Percentiles rank a stretch among this genome's conserved stretches.
Conservation (phyloP, 495 filamentous ascomycete genomes). For the Letharia lupina region DNA sequence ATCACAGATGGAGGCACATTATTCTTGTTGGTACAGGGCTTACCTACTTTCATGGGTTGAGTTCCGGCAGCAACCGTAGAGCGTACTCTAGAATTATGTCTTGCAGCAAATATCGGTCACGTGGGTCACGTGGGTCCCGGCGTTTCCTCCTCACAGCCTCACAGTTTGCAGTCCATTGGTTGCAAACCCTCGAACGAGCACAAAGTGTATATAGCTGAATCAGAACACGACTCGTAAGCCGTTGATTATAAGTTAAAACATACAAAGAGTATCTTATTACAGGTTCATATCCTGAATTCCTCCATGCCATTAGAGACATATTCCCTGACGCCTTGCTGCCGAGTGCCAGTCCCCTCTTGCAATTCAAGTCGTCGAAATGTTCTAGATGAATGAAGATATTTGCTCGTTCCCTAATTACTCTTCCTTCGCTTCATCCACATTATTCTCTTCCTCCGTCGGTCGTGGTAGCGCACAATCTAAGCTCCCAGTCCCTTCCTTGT, state of each 20-base stretch:
- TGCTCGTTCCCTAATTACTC: slow-evolving; percentile 7
- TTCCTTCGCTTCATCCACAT: not conserved
- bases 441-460: not conserved
- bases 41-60: slow-evolving; percentile 3
- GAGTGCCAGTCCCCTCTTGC: not conserved
- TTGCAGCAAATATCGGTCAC: slow-evolving; percentile 18
- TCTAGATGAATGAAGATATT: slow-evolving; percentile 14
- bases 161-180: not conserved
- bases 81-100: slow-evolving; percentile 10
- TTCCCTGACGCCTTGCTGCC: slow-evolving; percentile 15
- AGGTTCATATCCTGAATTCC: not conserved
- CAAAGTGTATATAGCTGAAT: not conserved
- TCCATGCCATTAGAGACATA: not conserved
- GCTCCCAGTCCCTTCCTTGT: slow-evolving; percentile 19
- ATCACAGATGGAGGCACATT: not conserved
- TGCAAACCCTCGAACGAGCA: not conserved
- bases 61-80: slow-evolving; percentile 18
- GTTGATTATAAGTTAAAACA: slow-evolving; percentile 3
- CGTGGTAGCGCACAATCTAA: slow-evolving; percentile 6
- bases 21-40: not conserved
- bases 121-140: slow-evolving; percentile 17
- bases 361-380: slow-evolving; percentile 10
- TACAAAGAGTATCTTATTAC: not conserved
- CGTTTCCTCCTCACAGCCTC: not conserved
- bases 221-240: not conserved